These are phyloP conservation scores for Hemileccinum rubropunctum DNA, from an alignment of 768 basidiomycete species.

Conservation along the genomic window DNA sequence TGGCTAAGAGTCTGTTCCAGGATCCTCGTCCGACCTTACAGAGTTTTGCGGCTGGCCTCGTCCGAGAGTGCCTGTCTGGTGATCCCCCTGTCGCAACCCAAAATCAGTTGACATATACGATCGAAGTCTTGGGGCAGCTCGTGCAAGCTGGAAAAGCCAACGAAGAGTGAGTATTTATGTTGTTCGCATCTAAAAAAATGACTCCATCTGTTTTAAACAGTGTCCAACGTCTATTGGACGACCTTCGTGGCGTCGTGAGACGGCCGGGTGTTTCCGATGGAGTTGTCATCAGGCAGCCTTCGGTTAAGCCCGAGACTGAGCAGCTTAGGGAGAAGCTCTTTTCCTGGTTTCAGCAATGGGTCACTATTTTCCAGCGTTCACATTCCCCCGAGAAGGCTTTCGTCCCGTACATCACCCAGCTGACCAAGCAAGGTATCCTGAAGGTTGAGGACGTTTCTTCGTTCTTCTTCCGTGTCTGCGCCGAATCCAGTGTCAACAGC, in stretches of 20 bases:
- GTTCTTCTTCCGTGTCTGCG: slow-evolving; percentile 97
- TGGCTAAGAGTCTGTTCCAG: slow-evolving; percentile 79
- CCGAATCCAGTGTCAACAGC: slow-evolving; percentile 88
- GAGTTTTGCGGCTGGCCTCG: slow-evolving; percentile 77
- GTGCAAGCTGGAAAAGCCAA: slow-evolving; percentile 73
- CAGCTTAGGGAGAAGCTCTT: slow-evolving; percentile 73
- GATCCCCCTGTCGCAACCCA: slow-evolving; percentile 81
- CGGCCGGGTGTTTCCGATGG: slow-evolving; percentile 40
- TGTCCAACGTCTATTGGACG: slow-evolving; percentile 71
- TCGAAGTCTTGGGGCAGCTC: slow-evolving; percentile 79
- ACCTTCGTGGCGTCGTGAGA: slow-evolving; percentile 68
- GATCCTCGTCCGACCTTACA: slow-evolving; percentile 77
- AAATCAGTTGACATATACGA: slow-evolving; percentile 71
- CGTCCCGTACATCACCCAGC: slow-evolving; percentile 93
- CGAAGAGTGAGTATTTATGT: slow-evolving; percentile 65
- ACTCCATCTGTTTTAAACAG: slow-evolving; percentile 35
- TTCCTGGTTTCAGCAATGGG: slow-evolving; percentile 93
- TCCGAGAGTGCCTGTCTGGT: slow-evolving; percentile 81
- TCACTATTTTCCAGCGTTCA: slow-evolving; percentile 88
- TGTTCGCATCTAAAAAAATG: neutral
- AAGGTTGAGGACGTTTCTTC: slow-evolving; percentile 95
- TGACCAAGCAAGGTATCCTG: slow-evolving; percentile 95
- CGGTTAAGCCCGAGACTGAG: slow-evolving; percentile 68
- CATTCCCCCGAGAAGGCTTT: slow-evolving; percentile 92
- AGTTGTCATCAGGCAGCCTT: slow-evolving; percentile 41